phyloP scores from a whole-genome alignment of 2,329 filamentous ascomycete genomes.

The Fusarium humuli region DNA sequence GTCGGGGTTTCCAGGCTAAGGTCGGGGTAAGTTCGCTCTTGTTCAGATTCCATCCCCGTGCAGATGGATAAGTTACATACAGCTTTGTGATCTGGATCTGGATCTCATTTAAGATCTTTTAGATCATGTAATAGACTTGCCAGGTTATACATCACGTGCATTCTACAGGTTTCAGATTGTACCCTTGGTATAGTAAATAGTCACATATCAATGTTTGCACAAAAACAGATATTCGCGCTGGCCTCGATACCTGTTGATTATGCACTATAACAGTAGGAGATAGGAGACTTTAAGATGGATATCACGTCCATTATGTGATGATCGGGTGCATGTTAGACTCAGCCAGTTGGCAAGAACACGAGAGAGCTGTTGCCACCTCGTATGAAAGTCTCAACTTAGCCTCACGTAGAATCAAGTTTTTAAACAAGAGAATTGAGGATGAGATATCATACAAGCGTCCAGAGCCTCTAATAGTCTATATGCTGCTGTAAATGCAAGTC shows the following conservation, averaged over 20 bases:
- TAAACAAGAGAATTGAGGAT: constrained; percentile 33
- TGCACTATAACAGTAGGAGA: neutral
- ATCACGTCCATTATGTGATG: neutral
- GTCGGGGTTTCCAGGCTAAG: constrained; percentile 36
- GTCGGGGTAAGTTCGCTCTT: constrained; percentile 31
- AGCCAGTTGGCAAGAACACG: neutral
- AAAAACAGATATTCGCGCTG: neutral
- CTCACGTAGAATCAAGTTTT: constrained; percentile 5
- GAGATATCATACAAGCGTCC: constrained; percentile 45
- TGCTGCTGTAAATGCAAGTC: constrained; percentile 35
- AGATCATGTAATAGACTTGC: neutral
- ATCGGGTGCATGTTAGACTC: neutral
- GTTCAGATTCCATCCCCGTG: constrained; percentile 2
- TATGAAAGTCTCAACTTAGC: neutral
- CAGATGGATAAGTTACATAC: neutral
- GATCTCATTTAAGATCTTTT: constrained; percentile 10
- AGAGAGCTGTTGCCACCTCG: neutral
- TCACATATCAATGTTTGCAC: constrained; percentile 8
- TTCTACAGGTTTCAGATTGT: neutral
- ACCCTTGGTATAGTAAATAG: neutral
- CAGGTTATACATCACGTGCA: neutral
- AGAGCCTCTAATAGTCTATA: constrained; percentile 41
- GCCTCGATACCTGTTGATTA: neutral
- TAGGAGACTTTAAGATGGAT: neutral
- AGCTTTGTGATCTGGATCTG: constrained; percentile 11